These are phyloP conservation scores for Casaregolazyma lundiana DNA, from an alignment of 1,139 yeast genomes.

Conservation along the genomic window DNA sequence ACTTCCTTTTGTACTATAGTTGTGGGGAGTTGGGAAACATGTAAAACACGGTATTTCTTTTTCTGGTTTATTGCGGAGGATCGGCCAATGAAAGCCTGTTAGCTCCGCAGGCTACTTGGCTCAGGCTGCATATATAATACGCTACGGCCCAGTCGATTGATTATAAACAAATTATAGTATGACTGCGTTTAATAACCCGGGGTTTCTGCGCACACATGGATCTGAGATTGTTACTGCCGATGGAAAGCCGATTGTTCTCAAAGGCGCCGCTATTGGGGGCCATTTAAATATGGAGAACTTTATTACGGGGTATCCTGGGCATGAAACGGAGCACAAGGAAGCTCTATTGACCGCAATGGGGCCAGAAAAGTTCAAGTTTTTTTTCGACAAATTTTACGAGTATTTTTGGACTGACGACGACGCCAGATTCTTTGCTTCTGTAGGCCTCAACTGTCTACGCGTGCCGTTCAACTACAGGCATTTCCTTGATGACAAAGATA, in stretches of 20 bases:
- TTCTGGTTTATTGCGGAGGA: too few relatives aligned
- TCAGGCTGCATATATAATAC: too few relatives aligned
- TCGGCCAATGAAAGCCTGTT: too few relatives aligned
- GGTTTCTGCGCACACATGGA: slow-evolving; percentile 30
- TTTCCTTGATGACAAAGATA: slow-evolving; percentile 42
- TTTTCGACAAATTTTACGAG: slow-evolving; percentile 45
- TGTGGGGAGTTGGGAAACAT: too few relatives aligned
- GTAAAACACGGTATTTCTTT: too few relatives aligned
- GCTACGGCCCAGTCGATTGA: too few relatives aligned
- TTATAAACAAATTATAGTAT: too few relatives aligned
- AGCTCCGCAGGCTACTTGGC: too few relatives aligned
- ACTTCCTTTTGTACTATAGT: too few relatives aligned
- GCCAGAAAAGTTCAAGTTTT: slow-evolving; percentile 41
- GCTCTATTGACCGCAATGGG: slow-evolving; percentile 38
- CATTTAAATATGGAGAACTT: slow-evolving; percentile 49
- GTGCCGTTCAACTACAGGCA: slow-evolving; percentile 47
- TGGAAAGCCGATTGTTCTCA: slow-evolving; percentile 37
- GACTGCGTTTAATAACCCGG: too few relatives aligned
- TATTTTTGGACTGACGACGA: slow-evolving; percentile 46
- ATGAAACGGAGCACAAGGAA: slow-evolving; percentile 44
- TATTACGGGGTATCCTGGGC: slow-evolving; percentile 49
- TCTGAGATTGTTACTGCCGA: slow-evolving; percentile 41
- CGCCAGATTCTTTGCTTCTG: slow-evolving; percentile 39
- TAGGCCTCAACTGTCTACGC: slow-evolving; percentile 43
- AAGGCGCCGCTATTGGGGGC: slow-evolving; percentile 45